Conservation (phyloP, 2,329 filamentous ascomycete genomes). For the Ceratocystis destructans region DNA sequence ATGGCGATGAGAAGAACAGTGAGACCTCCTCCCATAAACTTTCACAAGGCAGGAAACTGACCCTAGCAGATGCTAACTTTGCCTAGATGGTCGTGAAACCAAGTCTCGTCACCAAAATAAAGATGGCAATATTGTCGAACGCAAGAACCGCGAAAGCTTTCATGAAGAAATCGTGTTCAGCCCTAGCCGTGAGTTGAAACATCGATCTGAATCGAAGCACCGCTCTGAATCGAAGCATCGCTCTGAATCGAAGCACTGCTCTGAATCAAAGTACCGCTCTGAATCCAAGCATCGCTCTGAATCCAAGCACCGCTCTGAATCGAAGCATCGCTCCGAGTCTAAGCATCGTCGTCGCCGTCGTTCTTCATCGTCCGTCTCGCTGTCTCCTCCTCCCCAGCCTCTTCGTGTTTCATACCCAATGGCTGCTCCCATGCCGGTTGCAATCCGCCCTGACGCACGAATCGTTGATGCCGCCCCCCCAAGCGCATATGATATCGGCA, state of each 20-base stretch:
- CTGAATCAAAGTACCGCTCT: not conserved
- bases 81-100: not conserved
- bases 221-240: not conserved
- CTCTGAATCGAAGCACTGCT: not conserved
- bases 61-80: not conserved
- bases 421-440: conserved; percentile 11
- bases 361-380: not conserved
- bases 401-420: conserved; percentile 15
- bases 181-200: not conserved
- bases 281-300: not conserved
- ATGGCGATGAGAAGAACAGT: conserved; percentile 25
- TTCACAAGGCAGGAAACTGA: not conserved
- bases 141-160: conserved; percentile 15
- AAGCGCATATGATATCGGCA: conserved; percentile 19
- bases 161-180: conserved; percentile 17
- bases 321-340: not conserved
- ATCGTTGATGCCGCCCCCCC: conserved; percentile 13
- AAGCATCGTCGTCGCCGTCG: not conserved
- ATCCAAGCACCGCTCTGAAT: not conserved
- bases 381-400: conserved; percentile 3
- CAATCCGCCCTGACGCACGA: conserved; percentile 13
- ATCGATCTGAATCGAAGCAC: conserved; percentile 1
- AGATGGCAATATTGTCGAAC: conserved; percentile 16
- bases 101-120: conserved; percentile 13
- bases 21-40: not conserved